phyloP scores from a whole-genome alignment of 331 rosid genomes.

The Cydonia oblonga region DNA sequence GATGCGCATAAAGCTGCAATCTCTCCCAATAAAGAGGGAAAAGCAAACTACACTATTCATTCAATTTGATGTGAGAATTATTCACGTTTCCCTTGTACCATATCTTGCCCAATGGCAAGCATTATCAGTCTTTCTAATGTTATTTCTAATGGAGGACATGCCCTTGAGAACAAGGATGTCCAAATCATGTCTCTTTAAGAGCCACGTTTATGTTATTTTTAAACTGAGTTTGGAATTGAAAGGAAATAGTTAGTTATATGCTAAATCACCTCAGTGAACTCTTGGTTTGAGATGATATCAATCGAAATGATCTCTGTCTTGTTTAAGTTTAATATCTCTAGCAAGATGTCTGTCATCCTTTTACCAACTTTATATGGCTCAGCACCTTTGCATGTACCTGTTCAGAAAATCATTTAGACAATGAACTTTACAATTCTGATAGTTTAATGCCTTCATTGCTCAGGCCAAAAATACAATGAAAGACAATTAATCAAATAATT shows the following conservation, averaged over 20 bases:
- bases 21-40: background rate
- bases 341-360: slow-evolving; percentile 60
- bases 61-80: background rate
- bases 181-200: background rate
- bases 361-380: slow-evolving; percentile 99
- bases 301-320: slow-evolving; percentile 84
- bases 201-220: background rate
- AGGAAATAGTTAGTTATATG: background rate
- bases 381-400: slow-evolving; percentile 92
- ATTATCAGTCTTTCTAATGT: background rate
- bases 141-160: background rate
- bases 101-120: background rate
- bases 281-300: slow-evolving; percentile 98
- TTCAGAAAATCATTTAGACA: slow-evolving; percentile 21
- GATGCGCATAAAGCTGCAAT: too few relatives aligned
- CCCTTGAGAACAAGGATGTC: background rate
- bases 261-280: slow-evolving; percentile 87
- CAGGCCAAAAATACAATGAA: background rate
- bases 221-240: background rate
- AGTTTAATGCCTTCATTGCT: background rate
- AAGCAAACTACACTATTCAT: background rate
- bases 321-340: slow-evolving; percentile 92
- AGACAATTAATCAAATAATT: slow-evolving; percentile 23
- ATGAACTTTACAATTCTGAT: background rate
- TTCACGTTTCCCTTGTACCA: background rate